phyloP scores from a whole-genome alignment of 139 green algal genomes.

The Chlorella sp. region DNA sequence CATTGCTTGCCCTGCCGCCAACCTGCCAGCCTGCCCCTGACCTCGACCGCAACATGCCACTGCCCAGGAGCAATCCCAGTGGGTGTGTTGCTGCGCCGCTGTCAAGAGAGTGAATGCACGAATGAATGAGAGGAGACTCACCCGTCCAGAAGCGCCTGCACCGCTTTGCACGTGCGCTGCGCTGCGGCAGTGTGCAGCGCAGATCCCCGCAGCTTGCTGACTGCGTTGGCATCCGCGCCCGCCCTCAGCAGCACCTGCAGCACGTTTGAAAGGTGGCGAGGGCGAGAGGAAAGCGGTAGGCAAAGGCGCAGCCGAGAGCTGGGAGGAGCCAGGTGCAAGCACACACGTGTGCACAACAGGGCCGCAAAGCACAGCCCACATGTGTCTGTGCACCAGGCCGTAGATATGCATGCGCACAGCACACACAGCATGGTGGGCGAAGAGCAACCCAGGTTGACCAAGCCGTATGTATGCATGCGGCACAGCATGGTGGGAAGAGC shows the following conservation, averaged over 20 bases:
- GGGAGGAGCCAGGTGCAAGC: neutral
- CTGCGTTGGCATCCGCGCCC: neutral
- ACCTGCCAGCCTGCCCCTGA: too few relatives aligned
- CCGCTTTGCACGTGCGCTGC: neutral
- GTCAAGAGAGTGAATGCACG: too few relatives aligned
- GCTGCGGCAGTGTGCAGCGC: neutral
- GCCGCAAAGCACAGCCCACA: too few relatives aligned
- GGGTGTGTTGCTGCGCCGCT: too few relatives aligned
- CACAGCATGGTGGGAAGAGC: neutral
- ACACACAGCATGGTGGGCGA: neutral
- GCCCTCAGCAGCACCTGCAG: neutral
- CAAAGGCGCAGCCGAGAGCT: neutral
- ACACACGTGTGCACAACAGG: neutral
- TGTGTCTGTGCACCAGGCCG: too few relatives aligned
- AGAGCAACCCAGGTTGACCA: neutral
- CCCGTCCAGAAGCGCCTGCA: neutral
- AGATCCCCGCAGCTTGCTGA: neutral
- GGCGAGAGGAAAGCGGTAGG: too few relatives aligned
- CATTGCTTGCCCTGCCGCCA: too few relatives aligned
- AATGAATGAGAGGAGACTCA: neutral
- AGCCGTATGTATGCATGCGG: too few relatives aligned
- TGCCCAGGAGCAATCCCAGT: neutral
- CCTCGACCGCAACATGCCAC: neutral
- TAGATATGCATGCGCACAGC: neutral
- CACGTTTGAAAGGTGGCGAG: neutral